Conservation (phyloP, 2,329 filamentous ascomycete species). For the Venturia effusa region DNA sequence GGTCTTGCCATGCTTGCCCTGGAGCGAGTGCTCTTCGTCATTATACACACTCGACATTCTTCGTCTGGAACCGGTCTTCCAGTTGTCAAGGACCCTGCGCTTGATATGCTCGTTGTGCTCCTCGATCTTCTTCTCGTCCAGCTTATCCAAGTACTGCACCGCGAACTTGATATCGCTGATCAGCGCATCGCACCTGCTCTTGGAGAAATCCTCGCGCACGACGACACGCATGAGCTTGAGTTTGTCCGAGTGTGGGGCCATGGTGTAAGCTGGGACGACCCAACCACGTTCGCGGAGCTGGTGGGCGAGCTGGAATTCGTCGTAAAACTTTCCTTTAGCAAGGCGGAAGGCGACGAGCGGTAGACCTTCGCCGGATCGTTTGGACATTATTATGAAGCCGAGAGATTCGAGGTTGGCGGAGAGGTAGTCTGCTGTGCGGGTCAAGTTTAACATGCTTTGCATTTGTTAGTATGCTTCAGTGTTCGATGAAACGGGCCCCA, state of each 20-base stretch:
- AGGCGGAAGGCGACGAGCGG: conserved; percentile 87
- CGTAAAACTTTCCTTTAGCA: conserved; percentile 41
- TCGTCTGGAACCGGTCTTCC: conserved; percentile 5
- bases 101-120: conserved; percentile 53
- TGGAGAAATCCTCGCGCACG: conserved; percentile 83
- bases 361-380: conserved; percentile 65
- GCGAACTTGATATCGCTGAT: conserved; percentile 71
- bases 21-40: conserved; percentile 74
- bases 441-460: conserved; percentile 58
- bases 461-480: neutral
- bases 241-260: conserved; percentile 62
- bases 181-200: conserved; percentile 68
- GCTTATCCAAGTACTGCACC: conserved; percentile 56
- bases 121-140: conserved; percentile 62
- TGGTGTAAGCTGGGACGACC: conserved; percentile 94
- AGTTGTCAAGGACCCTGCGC: neutral
- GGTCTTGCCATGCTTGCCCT: conserved; percentile 85
- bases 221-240: conserved; percentile 90
- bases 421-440: conserved; percentile 80
- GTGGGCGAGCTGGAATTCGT: conserved; percentile 56
- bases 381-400: conserved; percentile 81
- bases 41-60: conserved; percentile 32
- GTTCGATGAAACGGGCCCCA: too few species aligned
- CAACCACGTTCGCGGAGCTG: conserved; percentile 78
- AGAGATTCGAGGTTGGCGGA: conserved; percentile 59